Evolutionary conservation across 192 early-diverging fungal genomes (phyloP), one percentile per base, ranked within the genome.

Genomic region (Linnemannia zychae): DNA sequence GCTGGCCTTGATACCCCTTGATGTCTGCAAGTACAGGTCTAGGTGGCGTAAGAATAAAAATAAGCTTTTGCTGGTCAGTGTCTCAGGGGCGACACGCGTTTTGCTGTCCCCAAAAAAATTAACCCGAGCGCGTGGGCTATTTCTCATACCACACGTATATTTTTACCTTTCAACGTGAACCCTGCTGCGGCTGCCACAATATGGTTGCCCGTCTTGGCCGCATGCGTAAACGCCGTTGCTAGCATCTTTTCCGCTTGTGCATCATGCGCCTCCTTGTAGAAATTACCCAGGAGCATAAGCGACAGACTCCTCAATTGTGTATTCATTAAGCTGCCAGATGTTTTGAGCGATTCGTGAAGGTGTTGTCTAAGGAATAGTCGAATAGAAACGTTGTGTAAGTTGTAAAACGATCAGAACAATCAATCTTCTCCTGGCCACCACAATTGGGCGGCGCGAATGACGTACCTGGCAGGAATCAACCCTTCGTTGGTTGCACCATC

Each of bases 241-340:
- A 87, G 75, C 77, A 88, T 89, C 57, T 88, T 89, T 71, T 89
- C 88, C 13, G 88, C 87, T n/a, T 89, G 87, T n/a, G 79, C 83
- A 34, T 89, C 87, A 16, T 89, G 87, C 31, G 83, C 82, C 34
- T 84, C 72, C 49, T 74, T 50, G 33, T 87, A 88, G 12, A 89
- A 68, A 46, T 80, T 81, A 9, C 88, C 88, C 16, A 89, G 66
- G 13, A 88, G 53, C 13, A 87, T 49, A 15, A 89, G 63, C 20
- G 86, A 80, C 75, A 89, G 36, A 20, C 79, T 77, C 40, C 87
- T 88, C 70, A 89, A 33, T 48, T 89, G 88, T 12, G 86, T 82
- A 57, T 88, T 89, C 37, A 72, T 40, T 47, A 86, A 15, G 3
- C 80, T 66, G 28, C 74, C 68, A 0, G 88, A 89, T 1, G 82